Percentiles rank a stretch among this genome's conserved stretches.
These are phyloP conservation scores for Vitis rotundifolia DNA, from an alignment of 164 flowering plant species.

Conservation along the genomic window DNA sequence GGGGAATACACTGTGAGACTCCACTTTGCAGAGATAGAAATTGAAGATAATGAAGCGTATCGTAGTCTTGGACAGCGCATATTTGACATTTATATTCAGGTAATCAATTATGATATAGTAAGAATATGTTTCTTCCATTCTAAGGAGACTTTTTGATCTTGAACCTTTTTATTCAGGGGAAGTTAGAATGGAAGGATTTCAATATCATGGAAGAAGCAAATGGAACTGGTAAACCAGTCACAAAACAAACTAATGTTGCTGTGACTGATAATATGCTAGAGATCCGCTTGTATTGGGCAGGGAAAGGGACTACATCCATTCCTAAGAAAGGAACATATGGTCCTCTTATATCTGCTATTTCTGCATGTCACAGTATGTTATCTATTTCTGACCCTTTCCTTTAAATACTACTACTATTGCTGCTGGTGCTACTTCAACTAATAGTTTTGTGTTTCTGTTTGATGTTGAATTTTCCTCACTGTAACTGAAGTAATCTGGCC, in stretches of 20 bases:
- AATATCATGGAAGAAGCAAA: slow-evolving; percentile 46
- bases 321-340: slow-evolving; percentile 62
- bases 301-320: slow-evolving; percentile 62
- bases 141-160: neutral
- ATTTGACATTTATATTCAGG: slow-evolving; percentile 76
- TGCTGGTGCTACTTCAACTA: too few species aligned
- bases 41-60: slow-evolving; percentile 48
- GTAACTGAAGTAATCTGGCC: too few species aligned
- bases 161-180: slow-evolving; percentile 32
- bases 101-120: slow-evolving; percentile 8
- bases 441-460: too few species aligned
- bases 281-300: slow-evolving; percentile 51
- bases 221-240: slow-evolving; percentile 38
- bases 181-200: slow-evolving; percentile 43
- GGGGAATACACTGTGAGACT: slow-evolving; percentile 64
- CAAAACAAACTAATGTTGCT: slow-evolving; percentile 22
- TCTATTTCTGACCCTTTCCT: slow-evolving; percentile 3
- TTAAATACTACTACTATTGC: slow-evolving; percentile 15
- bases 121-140: neutral
- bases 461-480: too few species aligned
- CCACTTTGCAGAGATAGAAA: slow-evolving; percentile 70
- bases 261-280: slow-evolving; percentile 39
- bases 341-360: slow-evolving; percentile 64
- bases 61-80: slow-evolving; percentile 64
- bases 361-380: slow-evolving; percentile 46